Base-by-base conservation (phyloP, 148 eudicot species). In the Hydrangea macrophylla region DNA sequence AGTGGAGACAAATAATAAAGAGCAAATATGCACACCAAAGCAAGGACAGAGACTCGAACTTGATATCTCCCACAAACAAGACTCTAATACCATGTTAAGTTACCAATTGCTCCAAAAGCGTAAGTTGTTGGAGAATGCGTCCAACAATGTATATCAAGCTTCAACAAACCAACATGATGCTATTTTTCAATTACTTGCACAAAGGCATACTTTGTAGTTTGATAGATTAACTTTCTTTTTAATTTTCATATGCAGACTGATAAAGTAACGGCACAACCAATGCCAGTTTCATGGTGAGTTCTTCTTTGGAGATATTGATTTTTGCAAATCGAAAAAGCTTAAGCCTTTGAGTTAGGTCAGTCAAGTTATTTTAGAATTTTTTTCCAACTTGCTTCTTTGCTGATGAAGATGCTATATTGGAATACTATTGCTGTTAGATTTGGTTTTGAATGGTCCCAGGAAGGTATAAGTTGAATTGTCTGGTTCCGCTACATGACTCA, bases 271-370 rank as follows among this genome's bases (percentile, higher is more conserved):
- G 79, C 83, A 22, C 91, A 88, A 76, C 88, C 97, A 76, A 89
- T 90, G 81, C 96, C 99, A 70, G 85, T 94, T 75, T 88, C 97
- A 68, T 94, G 92, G 98, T 94, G 83, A 85, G 95, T 79, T 75
- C 25, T 40, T 58, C 28, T 55, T 60, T 20, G 45, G 70, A 50
- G 27, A 42, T 58, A 30, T 22, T 48, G 39, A 37, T 58, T 56
- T 33, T 39, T 58, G 0, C 15, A 8, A 33, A 39, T 23, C 10
- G 39, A 42, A 64, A 13, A 15, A 48, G 36, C 13, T 44, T 30
- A 51, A 10, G 50, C 20, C 28, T 10, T 36, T 20, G 17, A 23
- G 22, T 33, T 35, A 39, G 11, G 13, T 33, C 7, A 33, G 12
- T 22, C 4, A 28, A 5, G n/a, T n/a, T 48, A 7, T 18, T 48